Conservation (phyloP, 2,329 filamentous ascomycete genomes). For the Fusarium compactum region DNA sequence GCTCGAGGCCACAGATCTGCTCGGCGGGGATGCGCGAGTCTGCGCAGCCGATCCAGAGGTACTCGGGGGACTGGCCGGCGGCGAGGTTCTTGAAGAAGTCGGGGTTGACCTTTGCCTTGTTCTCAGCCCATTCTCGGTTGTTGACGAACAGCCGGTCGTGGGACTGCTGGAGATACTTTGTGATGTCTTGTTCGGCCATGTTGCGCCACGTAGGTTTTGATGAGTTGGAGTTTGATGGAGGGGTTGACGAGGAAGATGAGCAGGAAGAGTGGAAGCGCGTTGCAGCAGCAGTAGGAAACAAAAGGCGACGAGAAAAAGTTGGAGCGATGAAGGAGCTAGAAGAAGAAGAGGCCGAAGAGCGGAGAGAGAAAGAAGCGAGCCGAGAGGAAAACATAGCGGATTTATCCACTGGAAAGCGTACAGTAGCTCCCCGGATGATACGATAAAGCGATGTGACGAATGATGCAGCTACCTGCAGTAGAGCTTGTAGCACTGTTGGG, state of each 20-base stretch:
- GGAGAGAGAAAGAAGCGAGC: conserved; percentile 31
- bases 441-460: conserved; percentile 29
- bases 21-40: conserved; percentile 94
- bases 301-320: conserved; percentile 3
- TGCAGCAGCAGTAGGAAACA: neutral
- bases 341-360: conserved; percentile 22
- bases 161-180: conserved; percentile 69
- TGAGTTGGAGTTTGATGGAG: conserved; percentile 8
- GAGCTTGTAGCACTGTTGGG: conserved; percentile 18
- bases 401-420: conserved; percentile 22
- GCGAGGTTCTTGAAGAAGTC: conserved; percentile 74
- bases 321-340: conserved; percentile 3
- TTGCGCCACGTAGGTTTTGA: conserved; percentile 40
- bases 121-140: conserved; percentile 74
- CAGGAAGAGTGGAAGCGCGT: conserved; percentile 19
- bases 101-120: conserved; percentile 69
- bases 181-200: conserved; percentile 58
- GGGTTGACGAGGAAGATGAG: conserved; percentile 10
- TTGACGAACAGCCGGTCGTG: conserved; percentile 77
- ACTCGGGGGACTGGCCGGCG: conserved; percentile 75
- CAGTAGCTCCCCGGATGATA: conserved; percentile 9
- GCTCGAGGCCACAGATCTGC: conserved; percentile 82
- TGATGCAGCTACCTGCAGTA: conserved; percentile 27
- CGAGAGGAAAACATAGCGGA: conserved; percentile 45
- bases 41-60: conserved; percentile 91